Conservation (phyloP, 176 grass and related monocot species). For the Musa itinerans region DNA sequence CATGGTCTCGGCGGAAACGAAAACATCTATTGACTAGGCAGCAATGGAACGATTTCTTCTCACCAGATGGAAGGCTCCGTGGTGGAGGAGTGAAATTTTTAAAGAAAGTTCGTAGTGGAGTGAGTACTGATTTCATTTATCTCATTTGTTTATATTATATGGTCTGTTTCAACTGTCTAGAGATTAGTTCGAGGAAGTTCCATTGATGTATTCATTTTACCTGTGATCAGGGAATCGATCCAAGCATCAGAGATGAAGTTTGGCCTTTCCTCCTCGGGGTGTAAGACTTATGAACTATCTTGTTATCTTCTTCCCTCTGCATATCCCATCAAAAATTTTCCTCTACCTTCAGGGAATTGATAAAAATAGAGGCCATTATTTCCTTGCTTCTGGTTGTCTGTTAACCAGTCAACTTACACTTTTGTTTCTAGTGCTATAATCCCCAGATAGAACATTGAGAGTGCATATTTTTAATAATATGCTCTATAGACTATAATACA, state of each 20-base stretch:
- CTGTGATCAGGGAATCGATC: conserved; percentile 71
- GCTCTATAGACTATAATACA: too few species aligned
- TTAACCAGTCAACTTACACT: too few species aligned
- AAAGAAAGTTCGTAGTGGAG: conserved; percentile 95
- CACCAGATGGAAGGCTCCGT: conserved; percentile 61
- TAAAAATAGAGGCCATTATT: too few species aligned
- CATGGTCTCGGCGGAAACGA: conserved; percentile 95
- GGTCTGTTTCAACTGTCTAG: neutral
- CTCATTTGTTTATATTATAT: neutral
- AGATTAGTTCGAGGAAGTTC: conserved; percentile 17
- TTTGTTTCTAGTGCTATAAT: too few species aligned
- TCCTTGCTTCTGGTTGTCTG: too few species aligned
- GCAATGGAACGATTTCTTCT: conserved; percentile 64
- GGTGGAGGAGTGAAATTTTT: conserved; percentile 85
- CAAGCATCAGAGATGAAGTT: conserved; percentile 83
- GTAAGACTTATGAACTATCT: conserved; percentile 39
- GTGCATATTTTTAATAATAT: too few species aligned
- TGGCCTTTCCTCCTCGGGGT: conserved; percentile 95
- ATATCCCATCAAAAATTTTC: neutral
- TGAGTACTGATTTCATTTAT: conserved; percentile 30
- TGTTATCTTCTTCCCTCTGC: neutral
- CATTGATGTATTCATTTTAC: conserved; percentile 18
- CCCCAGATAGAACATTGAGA: too few species aligned
- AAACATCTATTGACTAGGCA: conserved; percentile 56
- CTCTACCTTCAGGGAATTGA: conserved; percentile 13